These are phyloP conservation scores for Dryas octopetala DNA, from an alignment of 306 rosid genomes.

Conservation along the genomic window DNA sequence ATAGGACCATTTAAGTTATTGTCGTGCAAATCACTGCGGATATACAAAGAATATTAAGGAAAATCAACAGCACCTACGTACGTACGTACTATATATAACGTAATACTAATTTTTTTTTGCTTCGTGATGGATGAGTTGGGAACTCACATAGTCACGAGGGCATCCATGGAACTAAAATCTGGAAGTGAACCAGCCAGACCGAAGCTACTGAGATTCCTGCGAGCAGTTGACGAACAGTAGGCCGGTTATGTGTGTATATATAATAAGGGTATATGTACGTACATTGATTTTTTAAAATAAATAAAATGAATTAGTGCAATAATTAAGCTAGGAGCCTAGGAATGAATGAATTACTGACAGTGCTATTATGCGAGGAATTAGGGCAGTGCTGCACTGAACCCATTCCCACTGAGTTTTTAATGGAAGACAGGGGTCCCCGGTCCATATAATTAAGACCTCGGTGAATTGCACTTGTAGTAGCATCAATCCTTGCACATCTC, in stretches of 20 bases:
- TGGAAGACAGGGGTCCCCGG: conserved; percentile 51
- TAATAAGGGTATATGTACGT: no score
- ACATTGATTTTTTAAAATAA: no score
- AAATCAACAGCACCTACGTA: no score
- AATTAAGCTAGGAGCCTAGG: no score
- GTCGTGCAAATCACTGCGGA: conserved; percentile 33
- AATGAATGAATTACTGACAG: conserved; percentile 2
- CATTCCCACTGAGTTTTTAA: conserved; percentile 43
- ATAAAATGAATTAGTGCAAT: no score
- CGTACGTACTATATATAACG: not conserved
- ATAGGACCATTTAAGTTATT: conserved; percentile 37
- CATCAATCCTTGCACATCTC: conserved; percentile 44
- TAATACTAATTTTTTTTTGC: not conserved
- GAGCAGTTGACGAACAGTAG: not conserved
- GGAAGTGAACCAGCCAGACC: conserved; percentile 38
- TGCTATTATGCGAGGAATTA: conserved; percentile 39
- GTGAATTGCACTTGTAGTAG: conserved; percentile 27
- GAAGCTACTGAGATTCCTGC: conserved; percentile 44
- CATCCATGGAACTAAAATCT: conserved; percentile 55
- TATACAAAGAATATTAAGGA: not conserved
- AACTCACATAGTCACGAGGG: conserved; percentile 47
- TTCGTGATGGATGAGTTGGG: not conserved
- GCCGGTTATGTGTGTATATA: no score
- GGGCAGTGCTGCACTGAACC: conserved; percentile 35
- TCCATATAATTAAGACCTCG: conserved; percentile 40